Base-by-base conservation (phyloP, 257 asterid species). In the Euphrasia confusa region DNA sequence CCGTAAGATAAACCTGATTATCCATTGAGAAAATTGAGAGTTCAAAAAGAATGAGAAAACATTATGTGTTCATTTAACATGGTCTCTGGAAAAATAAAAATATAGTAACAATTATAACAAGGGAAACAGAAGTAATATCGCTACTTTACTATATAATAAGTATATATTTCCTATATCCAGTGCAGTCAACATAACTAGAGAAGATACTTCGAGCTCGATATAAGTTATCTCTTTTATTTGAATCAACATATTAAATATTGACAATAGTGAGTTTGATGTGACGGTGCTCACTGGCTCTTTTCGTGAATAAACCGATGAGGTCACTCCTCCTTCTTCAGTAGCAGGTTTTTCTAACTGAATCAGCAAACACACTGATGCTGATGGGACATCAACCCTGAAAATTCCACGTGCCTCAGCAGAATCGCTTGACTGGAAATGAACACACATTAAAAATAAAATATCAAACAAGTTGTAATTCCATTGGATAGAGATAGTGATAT, bases 251-350 rank as follows among this genome's bases (percentile, higher is more conserved):
- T 48, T 40, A 47, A 56, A 50, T 64, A 66, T 49, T 61, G 45
- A 57, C 57, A 63, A 68, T 65, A 44, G 17, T 54, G 48, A 66
- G 68, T 62, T 66, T 49, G 18, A 63, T 67, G 55, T 57, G 52
- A 48, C 15, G 57, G 71, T 49, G 67, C 96, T 89, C 84, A 93
- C 99, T 44, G 99, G 97, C 76, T 93, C 99, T 84, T 93, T 93
- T 67, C 95, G 96, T 52, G 97, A 93, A 82, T 93, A 93, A 67
- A 87, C 97, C 68, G 97, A 85, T 66, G 97, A 79, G 57, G 97
- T 87, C 74, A 89, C 99, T 74, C 99, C 99, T 44, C 95, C 95
- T 80, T 93, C 99, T 77, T 93, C 99, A 10, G 96, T 87, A 65
- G 94, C 95, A 72, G 99, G 89, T 84, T 93, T 93, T 71, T 93